phyloP scores from a whole-genome alignment of 2,329 filamentous ascomycete genomes.

The Curvularia sp. region DNA sequence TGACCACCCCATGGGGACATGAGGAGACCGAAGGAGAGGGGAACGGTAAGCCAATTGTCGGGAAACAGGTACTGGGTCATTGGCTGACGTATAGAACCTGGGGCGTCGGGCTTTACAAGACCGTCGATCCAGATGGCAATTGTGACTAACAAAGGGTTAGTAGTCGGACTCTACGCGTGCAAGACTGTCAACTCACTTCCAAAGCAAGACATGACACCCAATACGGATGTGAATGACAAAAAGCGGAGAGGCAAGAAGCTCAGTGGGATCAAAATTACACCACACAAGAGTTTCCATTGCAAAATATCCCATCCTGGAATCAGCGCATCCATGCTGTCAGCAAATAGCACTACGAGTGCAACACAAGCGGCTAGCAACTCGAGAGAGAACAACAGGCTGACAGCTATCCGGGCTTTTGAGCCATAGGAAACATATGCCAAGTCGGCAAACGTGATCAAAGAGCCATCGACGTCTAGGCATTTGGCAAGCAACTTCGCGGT shows the following conservation, averaged over 20 bases:
- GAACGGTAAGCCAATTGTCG: constrained; percentile 83
- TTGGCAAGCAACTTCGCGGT: constrained; percentile 85
- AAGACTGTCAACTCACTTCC: constrained; percentile 70
- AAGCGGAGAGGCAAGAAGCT: constrained; percentile 84
- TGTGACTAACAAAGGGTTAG: constrained; percentile 68
- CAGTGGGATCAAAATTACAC: constrained; percentile 77
- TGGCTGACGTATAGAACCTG: constrained; percentile 83
- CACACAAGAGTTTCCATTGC: constrained; percentile 86
- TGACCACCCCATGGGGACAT: constrained; percentile 82
- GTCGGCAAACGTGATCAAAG: constrained; percentile 92
- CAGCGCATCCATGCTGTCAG: constrained; percentile 83
- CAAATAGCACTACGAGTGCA: constrained; percentile 89
- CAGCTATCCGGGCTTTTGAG: constrained; percentile 77
- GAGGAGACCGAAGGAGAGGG: constrained; percentile 85
- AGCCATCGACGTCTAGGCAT: constrained; percentile 85
- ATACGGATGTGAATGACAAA: constrained; percentile 86
- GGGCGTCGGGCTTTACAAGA: constrained; percentile 77
- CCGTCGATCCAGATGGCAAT: constrained; percentile 83
- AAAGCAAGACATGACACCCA: constrained; percentile 91
- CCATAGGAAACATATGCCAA: constrained; percentile 92
- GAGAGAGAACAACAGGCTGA: constrained; percentile 84
- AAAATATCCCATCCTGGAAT: constrained; percentile 73
- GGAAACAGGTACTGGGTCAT: constrained; percentile 83
- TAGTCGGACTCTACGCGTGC: not conserved
- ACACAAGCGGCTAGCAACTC: constrained; percentile 90